These are phyloP conservation scores for Cruciata laevipes DNA, from an alignment of 257 asterid genomes.

Conservation along the genomic window DNA sequence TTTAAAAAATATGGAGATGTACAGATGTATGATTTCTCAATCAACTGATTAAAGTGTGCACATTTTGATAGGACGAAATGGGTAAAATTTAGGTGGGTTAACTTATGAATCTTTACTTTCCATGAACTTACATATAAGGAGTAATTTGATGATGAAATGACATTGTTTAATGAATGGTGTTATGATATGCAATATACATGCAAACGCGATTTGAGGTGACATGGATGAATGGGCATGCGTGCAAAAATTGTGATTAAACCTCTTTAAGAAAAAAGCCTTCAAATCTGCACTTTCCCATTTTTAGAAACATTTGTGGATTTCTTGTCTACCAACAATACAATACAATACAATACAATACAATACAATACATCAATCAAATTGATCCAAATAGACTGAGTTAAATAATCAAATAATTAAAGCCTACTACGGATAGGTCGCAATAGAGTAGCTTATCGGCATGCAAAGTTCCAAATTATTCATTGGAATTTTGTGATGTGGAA, in stretches of 20 bases:
- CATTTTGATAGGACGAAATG: too few species aligned
- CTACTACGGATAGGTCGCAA: neutral
- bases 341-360: too few species aligned
- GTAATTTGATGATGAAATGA: neutral
- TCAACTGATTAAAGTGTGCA: too few species aligned
- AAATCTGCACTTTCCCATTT: neutral
- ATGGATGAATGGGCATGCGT: neutral
- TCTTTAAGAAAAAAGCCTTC: neutral
- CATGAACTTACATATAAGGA: too few species aligned
- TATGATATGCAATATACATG: neutral
- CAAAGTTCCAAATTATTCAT: neutral
- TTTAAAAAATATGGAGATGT: too few species aligned
- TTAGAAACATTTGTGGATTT: neutral
- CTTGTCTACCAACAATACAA: neutral
- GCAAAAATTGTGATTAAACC: neutral
- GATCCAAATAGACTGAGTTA: neutral
- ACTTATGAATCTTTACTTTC: too few species aligned
- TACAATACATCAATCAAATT: neutral
- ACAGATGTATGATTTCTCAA: too few species aligned
- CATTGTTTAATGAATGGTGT: neutral
- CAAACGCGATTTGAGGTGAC: neutral
- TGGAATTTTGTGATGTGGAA: neutral
- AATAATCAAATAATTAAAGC: neutral
- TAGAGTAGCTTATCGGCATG: neutral
- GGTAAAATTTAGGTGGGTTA: too few species aligned